Evolutionary conservation across 2,329 filamentous ascomycete genomes (phyloP).

Genomic region (Ceratocystis variospora): DNA sequence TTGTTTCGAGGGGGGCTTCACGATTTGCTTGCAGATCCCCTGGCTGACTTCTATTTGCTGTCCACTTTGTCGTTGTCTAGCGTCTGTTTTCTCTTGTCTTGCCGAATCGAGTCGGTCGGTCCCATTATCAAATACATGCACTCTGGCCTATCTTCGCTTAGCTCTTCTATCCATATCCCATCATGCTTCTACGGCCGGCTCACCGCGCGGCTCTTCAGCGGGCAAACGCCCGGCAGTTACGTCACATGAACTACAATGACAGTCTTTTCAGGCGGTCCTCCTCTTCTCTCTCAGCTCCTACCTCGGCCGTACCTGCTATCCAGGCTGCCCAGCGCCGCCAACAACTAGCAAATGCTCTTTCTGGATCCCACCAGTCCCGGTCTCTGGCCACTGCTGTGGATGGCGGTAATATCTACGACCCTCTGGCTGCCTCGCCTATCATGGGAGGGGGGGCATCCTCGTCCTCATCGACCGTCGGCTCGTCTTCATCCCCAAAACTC

Average conservation of each 20-base stretch:
- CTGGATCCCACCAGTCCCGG: constrained; percentile 20
- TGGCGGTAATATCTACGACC: constrained; percentile 25
- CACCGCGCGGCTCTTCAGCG: constrained; percentile 19
- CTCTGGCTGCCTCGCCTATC: constrained; percentile 14
- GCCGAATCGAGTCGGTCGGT: not conserved
- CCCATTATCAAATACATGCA: not conserved
- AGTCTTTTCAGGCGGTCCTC: constrained; percentile 7
- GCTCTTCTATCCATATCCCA: constrained; percentile 16
- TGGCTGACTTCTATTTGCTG: not conserved
- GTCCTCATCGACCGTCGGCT: constrained; percentile 19
- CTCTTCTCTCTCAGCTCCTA: constrained; percentile 1
- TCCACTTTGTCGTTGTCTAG: not conserved
- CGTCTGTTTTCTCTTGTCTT: not conserved
- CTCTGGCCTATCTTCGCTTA: no score
- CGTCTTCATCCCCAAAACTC: not conserved
- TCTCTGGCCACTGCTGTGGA: constrained; percentile 32
- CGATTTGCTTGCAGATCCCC: no score
- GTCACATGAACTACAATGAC: not conserved
- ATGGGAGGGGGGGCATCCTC: constrained; percentile 20
- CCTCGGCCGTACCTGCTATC: constrained; percentile 3
- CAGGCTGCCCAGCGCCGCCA: constrained; percentile 5
- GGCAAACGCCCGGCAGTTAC: constrained; percentile 10
- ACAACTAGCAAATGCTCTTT: constrained; percentile 10
- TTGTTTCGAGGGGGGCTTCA: constrained; percentile 1
- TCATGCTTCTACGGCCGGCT: constrained; percentile 29